Evolutionary conservation across 176 grass and related monocot genomes (phyloP).

Genomic region (Cenchrus fungigraminus): DNA sequence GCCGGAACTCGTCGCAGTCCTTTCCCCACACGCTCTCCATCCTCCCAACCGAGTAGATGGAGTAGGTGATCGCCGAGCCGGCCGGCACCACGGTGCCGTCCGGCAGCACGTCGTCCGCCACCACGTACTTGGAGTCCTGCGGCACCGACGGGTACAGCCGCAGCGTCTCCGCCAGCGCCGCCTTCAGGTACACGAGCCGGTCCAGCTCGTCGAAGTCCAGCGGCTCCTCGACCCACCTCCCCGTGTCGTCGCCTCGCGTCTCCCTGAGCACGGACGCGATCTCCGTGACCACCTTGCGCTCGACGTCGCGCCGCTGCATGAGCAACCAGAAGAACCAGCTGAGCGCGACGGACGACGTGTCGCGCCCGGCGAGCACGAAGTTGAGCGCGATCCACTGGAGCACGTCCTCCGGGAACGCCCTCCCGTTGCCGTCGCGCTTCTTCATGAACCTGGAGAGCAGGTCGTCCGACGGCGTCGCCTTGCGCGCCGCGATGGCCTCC

Average conservation of each 20-base stretch:
- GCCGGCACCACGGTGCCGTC: conserved; percentile 82
- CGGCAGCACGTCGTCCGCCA: conserved; percentile 84
- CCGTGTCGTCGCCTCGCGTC: conserved; percentile 69
- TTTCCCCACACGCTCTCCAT: conserved; percentile 96
- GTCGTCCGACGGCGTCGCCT: conserved; percentile 79
- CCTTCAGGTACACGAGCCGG: conserved; percentile 87
- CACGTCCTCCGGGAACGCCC: conserved; percentile 72
- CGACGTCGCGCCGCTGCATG: conserved; percentile 74
- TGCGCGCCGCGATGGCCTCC: conserved; percentile 71
- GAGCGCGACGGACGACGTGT: conserved; percentile 94
- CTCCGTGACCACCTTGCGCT: conserved; percentile 70
- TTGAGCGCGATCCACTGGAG: conserved; percentile 95
- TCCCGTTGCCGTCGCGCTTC: conserved; percentile 73
- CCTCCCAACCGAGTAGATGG: conserved; percentile 89
- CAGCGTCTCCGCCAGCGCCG: conserved; percentile 81
- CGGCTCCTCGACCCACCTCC: conserved; percentile 64
- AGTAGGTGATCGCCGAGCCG: conserved; percentile 89
- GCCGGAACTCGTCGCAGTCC: conserved; percentile 82
- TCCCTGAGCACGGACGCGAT: conserved; percentile 69
- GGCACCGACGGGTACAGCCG: conserved; percentile 91
- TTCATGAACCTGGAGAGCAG: conserved; percentile 92
- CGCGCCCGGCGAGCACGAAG: conserved; percentile 90
- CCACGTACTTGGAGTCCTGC: conserved; percentile 90
- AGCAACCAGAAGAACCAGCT: conserved; percentile 97
- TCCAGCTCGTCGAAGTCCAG: conserved; percentile 89